These are phyloP conservation scores for Myrica gale DNA, from an alignment of 306 rosid genomes.

Conservation along the genomic window DNA sequence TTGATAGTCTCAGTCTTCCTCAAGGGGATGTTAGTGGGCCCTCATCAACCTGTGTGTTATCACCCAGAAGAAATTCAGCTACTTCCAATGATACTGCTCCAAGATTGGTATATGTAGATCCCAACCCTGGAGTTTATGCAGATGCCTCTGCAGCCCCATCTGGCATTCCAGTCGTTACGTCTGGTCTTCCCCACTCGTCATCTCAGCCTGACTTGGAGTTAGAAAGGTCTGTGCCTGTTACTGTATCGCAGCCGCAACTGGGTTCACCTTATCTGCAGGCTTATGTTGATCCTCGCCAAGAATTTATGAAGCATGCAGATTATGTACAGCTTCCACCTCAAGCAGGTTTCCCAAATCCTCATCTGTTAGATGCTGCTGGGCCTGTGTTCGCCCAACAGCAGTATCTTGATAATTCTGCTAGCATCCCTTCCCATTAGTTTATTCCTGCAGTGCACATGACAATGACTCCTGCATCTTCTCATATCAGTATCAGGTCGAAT, in stretches of 20 bases:
- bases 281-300: conserved; percentile 52
- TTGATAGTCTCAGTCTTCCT: conserved; percentile 42
- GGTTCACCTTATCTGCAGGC: conserved; percentile 56
- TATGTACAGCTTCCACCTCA: conserved; percentile 58
- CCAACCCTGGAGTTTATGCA: conserved; percentile 32
- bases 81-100: conserved; percentile 41
- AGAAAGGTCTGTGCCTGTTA: conserved; percentile 50
- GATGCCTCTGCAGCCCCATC: conserved; percentile 41
- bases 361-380: conserved; percentile 42
- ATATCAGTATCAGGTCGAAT: conserved; percentile 48
- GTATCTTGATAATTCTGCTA: conserved; percentile 40
- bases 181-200: conserved; percentile 40
- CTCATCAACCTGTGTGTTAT: conserved; percentile 30
- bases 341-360: conserved; percentile 56
- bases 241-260: conserved; percentile 39
- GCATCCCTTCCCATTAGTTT: conserved; percentile 46
- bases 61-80: conserved; percentile 43
- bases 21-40: conserved; percentile 48
- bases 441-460: conserved; percentile 54
- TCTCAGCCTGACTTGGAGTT: conserved; percentile 46
- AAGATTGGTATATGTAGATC: conserved; percentile 41
- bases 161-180: conserved; percentile 35
- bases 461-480: conserved; percentile 51
- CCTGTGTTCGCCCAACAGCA: conserved; percentile 54
- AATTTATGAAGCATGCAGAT: conserved; percentile 47